Percentiles rank a stretch among this genome's conserved stretches.
phyloP scores from a whole-genome alignment of 495 filamentous ascomycete species.

The Neurospora sublineolata region DNA sequence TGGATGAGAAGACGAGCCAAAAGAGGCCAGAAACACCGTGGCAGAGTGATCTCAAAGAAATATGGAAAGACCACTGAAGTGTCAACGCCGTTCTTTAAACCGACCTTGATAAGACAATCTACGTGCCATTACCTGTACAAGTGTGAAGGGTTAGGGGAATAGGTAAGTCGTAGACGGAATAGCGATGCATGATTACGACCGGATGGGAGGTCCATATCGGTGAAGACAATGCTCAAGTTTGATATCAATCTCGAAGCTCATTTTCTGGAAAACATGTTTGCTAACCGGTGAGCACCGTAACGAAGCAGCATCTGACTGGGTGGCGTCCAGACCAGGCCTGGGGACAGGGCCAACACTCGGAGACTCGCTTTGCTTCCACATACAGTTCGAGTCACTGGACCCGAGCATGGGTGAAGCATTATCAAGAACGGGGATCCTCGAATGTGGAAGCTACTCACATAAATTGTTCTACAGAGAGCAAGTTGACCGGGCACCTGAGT shows the following conservation, averaged over 20 bases:
- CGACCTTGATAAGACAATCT: background rate
- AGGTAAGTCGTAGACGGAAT: background rate
- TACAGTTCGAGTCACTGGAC: background rate
- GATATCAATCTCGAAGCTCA: background rate
- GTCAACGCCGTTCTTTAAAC: background rate
- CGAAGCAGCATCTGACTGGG: background rate
- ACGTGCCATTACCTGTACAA: too few relatives aligned
- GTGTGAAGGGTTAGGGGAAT: background rate
- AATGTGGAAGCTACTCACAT: background rate
- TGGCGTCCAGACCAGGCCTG: background rate
- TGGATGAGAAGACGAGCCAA: background rate
- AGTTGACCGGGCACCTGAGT: background rate
- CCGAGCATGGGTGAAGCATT: background rate
- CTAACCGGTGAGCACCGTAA: background rate
- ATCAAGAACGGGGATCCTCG: background rate
- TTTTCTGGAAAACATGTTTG: background rate
- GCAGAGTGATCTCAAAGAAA: background rate
- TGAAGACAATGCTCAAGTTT: background rate
- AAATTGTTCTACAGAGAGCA: background rate
- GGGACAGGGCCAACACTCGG: background rate
- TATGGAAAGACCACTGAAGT: background rate
- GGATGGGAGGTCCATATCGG: background rate
- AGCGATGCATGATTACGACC: background rate
- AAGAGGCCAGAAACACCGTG: background rate
- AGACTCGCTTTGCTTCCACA: background rate